Base-by-base conservation (phyloP, 768 basidiomycete species). In the Boletus vermiculosoides region DNA sequence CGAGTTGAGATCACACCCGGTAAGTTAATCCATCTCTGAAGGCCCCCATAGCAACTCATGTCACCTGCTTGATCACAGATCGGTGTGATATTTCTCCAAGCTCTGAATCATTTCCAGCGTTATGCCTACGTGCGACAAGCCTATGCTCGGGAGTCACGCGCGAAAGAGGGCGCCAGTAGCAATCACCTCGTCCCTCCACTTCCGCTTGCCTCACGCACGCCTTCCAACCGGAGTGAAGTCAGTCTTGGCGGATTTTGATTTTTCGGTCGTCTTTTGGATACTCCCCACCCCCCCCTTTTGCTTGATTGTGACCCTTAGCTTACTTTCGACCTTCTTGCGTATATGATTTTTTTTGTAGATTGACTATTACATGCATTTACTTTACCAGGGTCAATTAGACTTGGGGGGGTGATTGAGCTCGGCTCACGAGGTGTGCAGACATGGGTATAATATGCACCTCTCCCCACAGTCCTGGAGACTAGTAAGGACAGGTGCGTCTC, bases 61-160 rank as follows among this genome's bases (percentile, higher is more conserved):
- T 30, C 52, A 34, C 34, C 34, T 50, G 56, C 23, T 33, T 11
- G 33, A 12, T 13, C 50, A 57, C 64, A 94, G 93, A 83, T 93
- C 54, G 93, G 94, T 0, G 80, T 86, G 20, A 77, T 88, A 52
- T 92, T 87, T 67, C 73, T 95, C 36, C 85, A 89, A 66, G 76
- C 83, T 11, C 78, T 96, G 25, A 96, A 94, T 68, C 88, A 91
- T 63, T 96, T 95, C 70, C 92, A 94, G 66, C 84, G 90, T 4
- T 89, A 92, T 56, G 90, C 94, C 0, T 95, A 92, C 65, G 84
- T 91, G 25, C 83, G 93, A 44, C 87, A 91, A 69, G 91, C 90
- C 0, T 82, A 90, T 66, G 83, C 83, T 15, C 79, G 81, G 36
- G 87, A 92, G 58, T 73, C 62, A 7, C 70, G 72, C n/a, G 42